phyloP scores from a whole-genome alignment of 495 filamentous ascomycete genomes.

The Cryomyces minteri region DNA sequence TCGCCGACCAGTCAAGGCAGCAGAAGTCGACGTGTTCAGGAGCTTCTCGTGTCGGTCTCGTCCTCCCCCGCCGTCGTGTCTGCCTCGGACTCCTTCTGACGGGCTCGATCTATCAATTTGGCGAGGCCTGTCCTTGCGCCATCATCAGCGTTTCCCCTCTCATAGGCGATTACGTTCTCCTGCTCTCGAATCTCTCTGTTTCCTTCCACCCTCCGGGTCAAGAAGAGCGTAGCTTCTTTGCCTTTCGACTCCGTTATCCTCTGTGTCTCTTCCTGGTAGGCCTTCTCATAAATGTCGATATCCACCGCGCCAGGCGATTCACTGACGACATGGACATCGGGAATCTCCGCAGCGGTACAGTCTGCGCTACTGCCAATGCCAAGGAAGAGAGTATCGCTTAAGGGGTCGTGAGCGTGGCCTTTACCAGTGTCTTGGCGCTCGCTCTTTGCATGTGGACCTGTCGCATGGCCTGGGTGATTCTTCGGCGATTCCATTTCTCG shows the following conservation, averaged over 20 bases:
- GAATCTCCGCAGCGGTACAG: slow-evolving; percentile 6
- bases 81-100: no score
- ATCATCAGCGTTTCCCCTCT: neutral
- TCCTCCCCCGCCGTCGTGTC: no score
- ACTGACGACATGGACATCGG: slow-evolving; percentile 31
- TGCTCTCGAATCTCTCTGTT: slow-evolving; percentile 16
- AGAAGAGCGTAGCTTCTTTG: slow-evolving; percentile 28
- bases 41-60: no score
- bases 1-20: no score
- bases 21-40: no score
- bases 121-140: neutral
- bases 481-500: neutral
- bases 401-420: slow-evolving; percentile 47
- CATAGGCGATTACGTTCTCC: slow-evolving; percentile 7
- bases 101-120: no score
- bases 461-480: neutral
- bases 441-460: neutral
- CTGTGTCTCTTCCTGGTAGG: slow-evolving; percentile 66
- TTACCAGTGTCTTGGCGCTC: slow-evolving; percentile 22
- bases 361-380: slow-evolving; percentile 48
- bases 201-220: slow-evolving; percentile 41
- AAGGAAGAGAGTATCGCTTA: slow-evolving; percentile 47
- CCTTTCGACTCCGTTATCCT: slow-evolving; percentile 36
- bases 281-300: slow-evolving; percentile 71
- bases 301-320: slow-evolving; percentile 69